These are phyloP conservation scores for Salix exigua DNA, from an alignment of 345 rosid species.

Conservation along the genomic window DNA sequence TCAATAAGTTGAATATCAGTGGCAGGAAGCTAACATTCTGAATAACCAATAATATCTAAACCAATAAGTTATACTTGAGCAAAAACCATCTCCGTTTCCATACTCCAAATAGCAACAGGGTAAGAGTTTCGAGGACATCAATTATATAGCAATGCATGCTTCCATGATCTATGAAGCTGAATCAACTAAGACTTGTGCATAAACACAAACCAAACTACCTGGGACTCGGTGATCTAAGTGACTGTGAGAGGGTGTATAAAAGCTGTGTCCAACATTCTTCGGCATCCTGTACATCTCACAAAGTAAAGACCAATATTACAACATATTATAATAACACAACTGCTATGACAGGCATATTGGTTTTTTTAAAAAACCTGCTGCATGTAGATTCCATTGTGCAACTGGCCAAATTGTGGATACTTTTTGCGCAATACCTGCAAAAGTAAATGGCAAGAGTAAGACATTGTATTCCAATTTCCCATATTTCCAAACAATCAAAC, in stretches of 20 bases:
- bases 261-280: conserved; percentile 99
- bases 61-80: neutral
- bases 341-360: neutral
- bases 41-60: neutral
- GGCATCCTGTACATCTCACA: conserved; percentile 64
- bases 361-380: conserved; percentile 59
- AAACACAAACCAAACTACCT: conserved; percentile 33
- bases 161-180: neutral
- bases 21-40: neutral
- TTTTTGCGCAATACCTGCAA: conserved; percentile 82
- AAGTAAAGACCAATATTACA: conserved; percentile 11
- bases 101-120: neutral
- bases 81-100: neutral
- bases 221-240: conserved; percentile 59
- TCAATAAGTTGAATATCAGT: neutral
- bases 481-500: neutral
- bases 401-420: conserved; percentile 89
- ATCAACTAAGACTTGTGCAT: neutral
- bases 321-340: neutral
- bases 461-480: neutral
- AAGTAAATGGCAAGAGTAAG: conserved; percentile 2
- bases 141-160: neutral
- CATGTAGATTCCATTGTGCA: conserved; percentile 92
- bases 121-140: neutral
- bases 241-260: conserved; percentile 84